Base-by-base conservation (phyloP, 495 filamentous ascomycete species). In the Aspergillus carlsbadensis region DNA sequence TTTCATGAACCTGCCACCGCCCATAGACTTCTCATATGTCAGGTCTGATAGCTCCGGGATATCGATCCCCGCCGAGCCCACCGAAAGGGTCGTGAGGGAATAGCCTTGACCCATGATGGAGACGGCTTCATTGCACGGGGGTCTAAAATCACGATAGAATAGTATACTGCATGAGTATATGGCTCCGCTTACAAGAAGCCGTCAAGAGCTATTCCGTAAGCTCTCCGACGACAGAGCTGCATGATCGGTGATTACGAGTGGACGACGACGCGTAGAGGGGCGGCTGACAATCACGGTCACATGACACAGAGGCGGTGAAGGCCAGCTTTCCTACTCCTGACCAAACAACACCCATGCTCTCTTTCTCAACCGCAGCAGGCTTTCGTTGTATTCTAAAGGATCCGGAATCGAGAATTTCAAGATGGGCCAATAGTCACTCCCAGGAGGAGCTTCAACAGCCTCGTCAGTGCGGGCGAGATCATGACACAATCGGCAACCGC, bases 1-100 rank as follows among this genome's bases (percentile, higher is more conserved):
- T 73, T 98, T 98, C 86, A 98, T 93, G 66, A 99, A 97, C 26
- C 94, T 84, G n/a, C 91, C 92, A 52, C 86, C 88, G 43, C 94
- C 95, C 65, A 98, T 85, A 14, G 91, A 89, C 72, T 88, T 92
- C 71, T 99, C 94, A 78, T 96, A 96, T 26, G 83, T 80, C 59
- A 97, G 70, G 65, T 97, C 92, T 37, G 87, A 81, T 36, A 98
- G 83, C 78, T 98, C 95, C 35, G 92, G 87, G 17, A 95, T 85
- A 71, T 98, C 94, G 71, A 98, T 96, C 59, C 89, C 89, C 45
- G 92, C 91, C 51, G 90, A 86, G 69, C 92, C 93, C 54, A 91
- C 88, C 33, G 92, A 91, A 55, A 95, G 86, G 56, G 92, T 89
- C 22, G 90, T 87, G 54, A 95, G 81, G 59, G 95, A 98, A 73